These are phyloP conservation scores for Termitomyces sp. DNA, from an alignment of 768 basidiomycete species.

Conservation along the genomic window DNA sequence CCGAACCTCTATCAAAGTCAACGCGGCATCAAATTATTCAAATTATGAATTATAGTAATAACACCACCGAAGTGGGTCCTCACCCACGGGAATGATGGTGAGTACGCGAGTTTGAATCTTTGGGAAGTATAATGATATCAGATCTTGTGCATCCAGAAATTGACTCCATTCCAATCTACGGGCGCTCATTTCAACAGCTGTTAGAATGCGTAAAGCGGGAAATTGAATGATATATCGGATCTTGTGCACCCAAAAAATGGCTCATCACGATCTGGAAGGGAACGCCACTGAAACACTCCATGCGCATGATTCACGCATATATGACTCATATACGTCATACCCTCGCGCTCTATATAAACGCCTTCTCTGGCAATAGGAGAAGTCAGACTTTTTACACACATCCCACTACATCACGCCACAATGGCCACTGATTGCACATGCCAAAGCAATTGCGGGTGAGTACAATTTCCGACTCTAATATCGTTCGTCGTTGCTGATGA, in stretches of 20 bases:
- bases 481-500: not conserved
- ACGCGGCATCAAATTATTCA: no score
- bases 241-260: not conserved
- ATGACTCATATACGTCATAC: constrained; percentile 10
- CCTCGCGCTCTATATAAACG: not conserved
- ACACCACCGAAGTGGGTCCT: no score
- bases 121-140: no score
- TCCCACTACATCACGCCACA: not conserved
- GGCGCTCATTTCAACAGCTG: no score
- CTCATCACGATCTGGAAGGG: not conserved
- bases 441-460: constrained; percentile 26
- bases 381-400: not conserved
- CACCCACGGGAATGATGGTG: no score
- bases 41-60: no score
- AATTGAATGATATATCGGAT: not conserved
- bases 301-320: not conserved
- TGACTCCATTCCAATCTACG: no score
- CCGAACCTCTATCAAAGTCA: no score
- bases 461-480: not conserved
- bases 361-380: not conserved
- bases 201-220: no score
- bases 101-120: no score
- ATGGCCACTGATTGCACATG: constrained; percentile 29
- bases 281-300: constrained; percentile 1
- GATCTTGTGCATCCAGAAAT: no score